phyloP scores from a whole-genome alignment of 179 eudicot genomes.

The Spergularia azorica region DNA sequence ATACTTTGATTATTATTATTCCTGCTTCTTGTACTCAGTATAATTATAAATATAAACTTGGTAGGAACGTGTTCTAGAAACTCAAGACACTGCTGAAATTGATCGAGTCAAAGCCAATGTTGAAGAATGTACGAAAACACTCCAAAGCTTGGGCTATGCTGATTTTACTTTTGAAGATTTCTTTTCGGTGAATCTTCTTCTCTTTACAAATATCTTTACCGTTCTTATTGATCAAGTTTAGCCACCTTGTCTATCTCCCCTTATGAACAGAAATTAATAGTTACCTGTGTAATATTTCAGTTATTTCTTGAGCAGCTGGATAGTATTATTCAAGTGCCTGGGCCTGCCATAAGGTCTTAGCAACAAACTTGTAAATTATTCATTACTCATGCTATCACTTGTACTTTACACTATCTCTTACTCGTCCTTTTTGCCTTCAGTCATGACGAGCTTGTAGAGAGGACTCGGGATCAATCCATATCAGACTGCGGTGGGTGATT shows the following conservation, averaged over 20 bases:
- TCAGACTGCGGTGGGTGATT: constrained; percentile 84
- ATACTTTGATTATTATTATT: too few relatives aligned
- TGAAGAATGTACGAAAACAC: constrained; percentile 80
- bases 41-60: background rate
- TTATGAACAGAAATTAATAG: too few relatives aligned
- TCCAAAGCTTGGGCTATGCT: constrained; percentile 80
- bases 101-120: constrained; percentile 63
- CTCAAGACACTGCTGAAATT: constrained; percentile 80
- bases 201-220: too few relatives aligned
- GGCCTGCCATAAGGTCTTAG: constrained; percentile 60
- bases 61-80: constrained; percentile 81
- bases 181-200: constrained; percentile 74
- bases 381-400: constrained; percentile 3
- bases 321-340: constrained; percentile 67
- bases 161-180: constrained; percentile 98
- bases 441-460: constrained; percentile 75
- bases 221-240: too few relatives aligned
- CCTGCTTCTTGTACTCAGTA: too few relatives aligned
- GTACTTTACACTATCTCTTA: constrained; percentile 15
- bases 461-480: constrained; percentile 84
- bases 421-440: constrained; percentile 42
- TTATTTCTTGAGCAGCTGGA: constrained; percentile 92
- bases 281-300: constrained; percentile 50
- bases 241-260: too few relatives aligned
- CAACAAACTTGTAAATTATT: background rate